phyloP scores from a whole-genome alignment of 805 yeast species.

The Martiniozyma abietophila region DNA sequence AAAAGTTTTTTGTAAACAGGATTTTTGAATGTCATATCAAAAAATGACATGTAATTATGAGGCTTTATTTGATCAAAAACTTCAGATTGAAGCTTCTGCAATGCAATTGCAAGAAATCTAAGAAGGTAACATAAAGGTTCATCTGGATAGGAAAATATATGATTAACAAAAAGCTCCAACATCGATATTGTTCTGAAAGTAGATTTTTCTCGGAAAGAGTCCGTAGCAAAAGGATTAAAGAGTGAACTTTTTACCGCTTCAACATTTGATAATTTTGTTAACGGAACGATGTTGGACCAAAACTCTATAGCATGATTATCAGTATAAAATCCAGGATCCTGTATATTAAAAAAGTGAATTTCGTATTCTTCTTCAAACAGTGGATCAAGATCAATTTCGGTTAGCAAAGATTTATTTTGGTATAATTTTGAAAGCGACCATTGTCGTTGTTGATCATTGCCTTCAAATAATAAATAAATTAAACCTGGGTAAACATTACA shows the following conservation, averaged over 20 bases:
- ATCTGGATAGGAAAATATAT: slow-evolving; percentile 40
- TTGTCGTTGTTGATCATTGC: slow-evolving; percentile 32
- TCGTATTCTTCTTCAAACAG: slow-evolving; percentile 48
- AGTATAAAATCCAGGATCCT: slow-evolving; percentile 40
- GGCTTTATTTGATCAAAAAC: slow-evolving; percentile 54
- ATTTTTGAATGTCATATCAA: slow-evolving; percentile 52
- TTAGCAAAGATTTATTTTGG: slow-evolving; percentile 13
- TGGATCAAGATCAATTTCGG: slow-evolving; percentile 20
- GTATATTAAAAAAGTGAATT: slow-evolving; percentile 41
- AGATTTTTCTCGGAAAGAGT: slow-evolving; percentile 15
- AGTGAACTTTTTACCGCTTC: slow-evolving; percentile 27
- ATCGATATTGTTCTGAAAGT: slow-evolving; percentile 29
- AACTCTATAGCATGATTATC: slow-evolving; percentile 33
- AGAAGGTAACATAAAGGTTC: slow-evolving; percentile 46
- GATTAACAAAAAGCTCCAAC: slow-evolving; percentile 37
- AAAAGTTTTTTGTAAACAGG: slow-evolving; percentile 37
- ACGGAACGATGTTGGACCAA: slow-evolving; percentile 35
- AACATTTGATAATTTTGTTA: slow-evolving; percentile 29
- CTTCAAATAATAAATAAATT: slow-evolving; percentile 47
- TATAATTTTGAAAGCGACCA: slow-evolving; percentile 38
- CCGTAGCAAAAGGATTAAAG: slow-evolving; percentile 20
- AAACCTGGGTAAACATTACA: slow-evolving; percentile 36
- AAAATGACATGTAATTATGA: slow-evolving; percentile 40
- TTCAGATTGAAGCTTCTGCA: slow-evolving; percentile 32
- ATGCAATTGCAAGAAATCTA: slow-evolving; percentile 37